A percentile compares a stretch with the other conserved stretches of the same genome.
Evolutionary conservation across 148 eudicot genomes (phyloP).

Genomic region (Rhododendron molle): DNA sequence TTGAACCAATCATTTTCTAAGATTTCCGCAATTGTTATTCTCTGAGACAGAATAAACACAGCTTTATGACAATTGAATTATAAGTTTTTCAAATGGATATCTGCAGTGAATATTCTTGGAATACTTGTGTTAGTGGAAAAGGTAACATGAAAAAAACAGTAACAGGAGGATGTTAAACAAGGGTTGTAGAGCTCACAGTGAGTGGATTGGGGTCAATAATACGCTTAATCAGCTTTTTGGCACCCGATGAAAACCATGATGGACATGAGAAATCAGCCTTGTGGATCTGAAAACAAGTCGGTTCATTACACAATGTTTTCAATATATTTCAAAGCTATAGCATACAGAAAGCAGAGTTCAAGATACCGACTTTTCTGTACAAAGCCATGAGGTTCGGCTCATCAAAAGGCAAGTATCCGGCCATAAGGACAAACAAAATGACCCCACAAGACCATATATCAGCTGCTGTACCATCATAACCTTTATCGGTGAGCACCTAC

Average conservation of each 20-base stretch:
- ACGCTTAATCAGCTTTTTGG: slow-evolving; percentile 54
- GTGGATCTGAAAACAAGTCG: slow-evolving; percentile 48
- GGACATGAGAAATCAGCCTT: slow-evolving; percentile 56
- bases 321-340: neutral
- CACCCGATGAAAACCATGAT: slow-evolving; percentile 67
- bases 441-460: slow-evolving; percentile 94
- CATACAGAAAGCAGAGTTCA: neutral
- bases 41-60: slow-evolving; percentile 33
- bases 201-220: slow-evolving; percentile 83
- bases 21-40: slow-evolving; percentile 64
- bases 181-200: slow-evolving; percentile 46
- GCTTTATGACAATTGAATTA: neutral
- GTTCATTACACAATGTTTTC: neutral
- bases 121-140: neutral
- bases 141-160: neutral
- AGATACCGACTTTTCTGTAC: slow-evolving; percentile 58
- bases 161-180: neutral
- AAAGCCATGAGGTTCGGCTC: slow-evolving; percentile 58
- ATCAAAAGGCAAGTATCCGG: slow-evolving; percentile 88
- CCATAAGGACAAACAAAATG: slow-evolving; percentile 88
- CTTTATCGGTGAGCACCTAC: slow-evolving; percentile 82
- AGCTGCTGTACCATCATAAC: slow-evolving; percentile 79
- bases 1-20: slow-evolving; percentile 81
- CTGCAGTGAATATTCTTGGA: neutral
- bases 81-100: neutral